Evolutionary conservation across 148 eudicot genomes (phyloP), one percentile per base, ranked within the genome.

Genomic region (Bassia scoparia): DNA sequence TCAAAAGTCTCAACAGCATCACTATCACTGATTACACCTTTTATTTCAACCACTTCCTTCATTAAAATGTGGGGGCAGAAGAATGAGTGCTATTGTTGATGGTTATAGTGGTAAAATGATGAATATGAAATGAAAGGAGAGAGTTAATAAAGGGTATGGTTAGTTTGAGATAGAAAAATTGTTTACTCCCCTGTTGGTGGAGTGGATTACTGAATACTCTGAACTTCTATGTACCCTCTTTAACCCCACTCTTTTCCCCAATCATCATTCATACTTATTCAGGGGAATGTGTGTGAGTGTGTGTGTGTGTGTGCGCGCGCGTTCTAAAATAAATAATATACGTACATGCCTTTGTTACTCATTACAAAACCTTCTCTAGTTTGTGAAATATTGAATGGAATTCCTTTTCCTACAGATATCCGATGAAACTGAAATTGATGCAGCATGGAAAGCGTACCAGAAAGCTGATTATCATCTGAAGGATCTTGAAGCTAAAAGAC

Each of bases 401-500:
- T 71, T 75, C 46, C 46, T 14, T 41, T 14, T 41, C 46, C 9
- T 8, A 34, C 88, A 95, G 99, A 82, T 71, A 74, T 77, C 83
- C 69, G 80, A 77, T 72, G 83, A 81, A 31, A 43, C 26, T 55
- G 87, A 91, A 74, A 56, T 88, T 69, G 69, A 73, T 61, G 81
- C 79, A 38, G 88, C 84, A 62, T 77, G 79, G 87, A 83, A 82
- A 20, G 56, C 69, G 62, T 88, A 76, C 77, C 55, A 52, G 81
- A 74, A 71, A 74, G 93, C 97, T 76, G 82, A 80, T 70, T 80
- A 85, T 75, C 86, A 73, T 67, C 86, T 83, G 74, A 89, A 84
- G 81, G 74, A 80, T 43, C 76, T 84, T 77, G 90, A 89, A 74
- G 93, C 92, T 21, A 75, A 85, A 81, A 87, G 65, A 74, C 67